phyloP scores from a whole-genome alignment of 495 filamentous ascomycete species.

The Penicillium roqueforti region DNA sequence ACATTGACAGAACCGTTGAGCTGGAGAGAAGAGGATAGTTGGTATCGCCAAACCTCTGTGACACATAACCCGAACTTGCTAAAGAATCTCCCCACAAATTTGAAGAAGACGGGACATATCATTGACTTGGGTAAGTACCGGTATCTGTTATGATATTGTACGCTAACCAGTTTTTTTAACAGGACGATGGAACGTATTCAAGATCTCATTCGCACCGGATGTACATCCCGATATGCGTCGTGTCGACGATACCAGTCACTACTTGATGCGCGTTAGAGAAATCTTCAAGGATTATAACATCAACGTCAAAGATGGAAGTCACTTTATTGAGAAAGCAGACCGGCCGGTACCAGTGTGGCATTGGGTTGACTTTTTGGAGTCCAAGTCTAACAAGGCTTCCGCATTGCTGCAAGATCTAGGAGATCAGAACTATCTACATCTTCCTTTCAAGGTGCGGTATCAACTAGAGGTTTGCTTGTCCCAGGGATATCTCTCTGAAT shows the following conservation, averaged over 20 bases:
- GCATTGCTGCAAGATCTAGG: slow-evolving; percentile 30
- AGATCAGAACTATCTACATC: slow-evolving; percentile 35
- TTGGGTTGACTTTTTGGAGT: slow-evolving; percentile 46
- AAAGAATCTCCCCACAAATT: slow-evolving; percentile 43
- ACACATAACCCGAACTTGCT: slow-evolving; percentile 40
- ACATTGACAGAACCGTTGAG: slow-evolving; percentile 36
- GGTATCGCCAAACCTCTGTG: slow-evolving; percentile 74
- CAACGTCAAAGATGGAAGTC: slow-evolving; percentile 28
- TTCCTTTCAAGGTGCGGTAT: slow-evolving; percentile 76
- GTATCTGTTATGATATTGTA: not conserved
- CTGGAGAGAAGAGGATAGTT: slow-evolving; percentile 68
- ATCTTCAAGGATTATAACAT: slow-evolving; percentile 76
- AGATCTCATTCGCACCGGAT: slow-evolving; percentile 27
- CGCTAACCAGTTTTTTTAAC: not conserved
- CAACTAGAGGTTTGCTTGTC: slow-evolving; percentile 92
- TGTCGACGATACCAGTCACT: slow-evolving; percentile 21
- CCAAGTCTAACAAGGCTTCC: slow-evolving; percentile 4
- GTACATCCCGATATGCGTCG: not conserved
- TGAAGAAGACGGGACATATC: slow-evolving; percentile 52
- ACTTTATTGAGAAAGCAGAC: slow-evolving; percentile 16
- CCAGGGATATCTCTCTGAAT: slow-evolving; percentile 71
- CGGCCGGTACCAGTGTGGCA: slow-evolving; percentile 46
- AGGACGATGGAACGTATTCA: slow-evolving; percentile 43
- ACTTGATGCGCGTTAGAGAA: slow-evolving; percentile 43
- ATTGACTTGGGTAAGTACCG: slow-evolving; percentile 70